These are phyloP conservation scores for Raddia distichophylla DNA, from an alignment of 176 grass and related monocot species.

Conservation along the genomic window DNA sequence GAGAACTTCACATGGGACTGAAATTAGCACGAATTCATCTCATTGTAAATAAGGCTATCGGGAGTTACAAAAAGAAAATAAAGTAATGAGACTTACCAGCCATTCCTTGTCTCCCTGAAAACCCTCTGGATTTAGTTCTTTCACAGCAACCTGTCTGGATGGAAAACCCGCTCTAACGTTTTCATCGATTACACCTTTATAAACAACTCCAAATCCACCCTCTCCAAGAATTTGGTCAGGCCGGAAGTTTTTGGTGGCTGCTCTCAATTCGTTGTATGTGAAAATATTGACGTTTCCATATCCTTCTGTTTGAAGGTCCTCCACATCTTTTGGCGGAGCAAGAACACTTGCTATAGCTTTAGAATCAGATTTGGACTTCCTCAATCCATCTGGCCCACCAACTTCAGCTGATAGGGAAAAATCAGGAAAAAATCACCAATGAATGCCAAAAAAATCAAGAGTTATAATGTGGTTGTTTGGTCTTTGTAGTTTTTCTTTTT, in stretches of 20 bases:
- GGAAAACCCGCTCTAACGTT: slow-evolving; percentile 72
- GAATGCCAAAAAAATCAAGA: not conserved
- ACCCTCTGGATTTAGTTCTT: slow-evolving; percentile 91
- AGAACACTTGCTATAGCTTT: slow-evolving; percentile 61
- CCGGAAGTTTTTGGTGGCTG: slow-evolving; percentile 88
- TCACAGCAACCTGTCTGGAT: slow-evolving; percentile 83
- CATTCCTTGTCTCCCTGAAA: slow-evolving; percentile 99
- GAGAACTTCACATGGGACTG: slow-evolving; percentile 17
- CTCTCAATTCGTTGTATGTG: slow-evolving; percentile 74
- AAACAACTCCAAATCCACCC: slow-evolving; percentile 97
- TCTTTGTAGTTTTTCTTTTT: not conserved
- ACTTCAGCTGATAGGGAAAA: slow-evolving; percentile 39
- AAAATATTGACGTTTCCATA: slow-evolving; percentile 87
- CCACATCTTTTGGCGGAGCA: slow-evolving; percentile 84
- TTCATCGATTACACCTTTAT: slow-evolving; percentile 91
- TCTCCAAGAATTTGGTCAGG: slow-evolving; percentile 91
- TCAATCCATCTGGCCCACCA: slow-evolving; percentile 47
- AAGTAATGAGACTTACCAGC: slow-evolving; percentile 57
- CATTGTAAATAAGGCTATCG: not conserved
- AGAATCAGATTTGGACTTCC: slow-evolving; percentile 61
- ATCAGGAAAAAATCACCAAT: slow-evolving; percentile 43
- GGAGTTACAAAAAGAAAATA: slow-evolving; percentile 23
- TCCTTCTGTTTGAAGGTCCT: slow-evolving; percentile 74
- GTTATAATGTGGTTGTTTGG: not conserved
- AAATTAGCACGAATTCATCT: slow-evolving; percentile 24